Conservation (phyloP, 2,329 filamentous ascomycete species). For the Fusarium nurragi region DNA sequence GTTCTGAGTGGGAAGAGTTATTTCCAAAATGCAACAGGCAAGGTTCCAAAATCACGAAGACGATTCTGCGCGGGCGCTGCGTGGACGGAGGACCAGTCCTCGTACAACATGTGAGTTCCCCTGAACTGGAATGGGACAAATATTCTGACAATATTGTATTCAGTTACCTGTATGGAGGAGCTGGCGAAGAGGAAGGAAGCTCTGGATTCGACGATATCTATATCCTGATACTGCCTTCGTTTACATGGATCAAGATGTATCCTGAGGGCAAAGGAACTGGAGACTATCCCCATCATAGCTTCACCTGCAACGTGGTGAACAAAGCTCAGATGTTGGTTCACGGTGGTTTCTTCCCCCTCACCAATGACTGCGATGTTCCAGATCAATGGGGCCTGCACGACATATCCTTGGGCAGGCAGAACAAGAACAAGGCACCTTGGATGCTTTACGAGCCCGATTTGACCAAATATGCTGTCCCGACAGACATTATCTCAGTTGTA, state of each 20-base stretch:
- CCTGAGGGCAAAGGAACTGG: conserved; percentile 54
- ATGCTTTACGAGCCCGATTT: conserved; percentile 59
- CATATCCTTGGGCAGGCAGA: conserved; percentile 63
- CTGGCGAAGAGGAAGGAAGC: conserved; percentile 56
- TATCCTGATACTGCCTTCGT: conserved; percentile 67
- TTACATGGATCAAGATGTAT: conserved; percentile 68
- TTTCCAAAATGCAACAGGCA: conserved; percentile 63
- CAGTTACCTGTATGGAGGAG: conserved; percentile 71
- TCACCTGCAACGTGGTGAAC: conserved; percentile 65
- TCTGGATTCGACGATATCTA: conserved; percentile 68
- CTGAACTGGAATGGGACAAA: background rate
- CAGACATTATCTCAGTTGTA: conserved; percentile 58
- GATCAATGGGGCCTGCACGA: conserved; percentile 66
- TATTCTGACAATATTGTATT: conserved; percentile 5
- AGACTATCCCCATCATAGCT: conserved; percentile 60
- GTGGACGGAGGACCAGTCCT: conserved; percentile 67
- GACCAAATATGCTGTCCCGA: conserved; percentile 62
- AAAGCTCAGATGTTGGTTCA: conserved; percentile 69
- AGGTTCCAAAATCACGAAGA: conserved; percentile 60
- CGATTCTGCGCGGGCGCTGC: conserved; percentile 70
- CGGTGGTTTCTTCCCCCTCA: conserved; percentile 65
- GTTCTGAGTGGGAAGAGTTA: conserved; percentile 68
- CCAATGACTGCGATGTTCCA: conserved; percentile 60
- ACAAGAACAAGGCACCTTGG: conserved; percentile 58
- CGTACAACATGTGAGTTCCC: conserved; percentile 68